Conservation (phyloP, 1,284 basidiomycete species). For the Tilletia caries region DNA sequence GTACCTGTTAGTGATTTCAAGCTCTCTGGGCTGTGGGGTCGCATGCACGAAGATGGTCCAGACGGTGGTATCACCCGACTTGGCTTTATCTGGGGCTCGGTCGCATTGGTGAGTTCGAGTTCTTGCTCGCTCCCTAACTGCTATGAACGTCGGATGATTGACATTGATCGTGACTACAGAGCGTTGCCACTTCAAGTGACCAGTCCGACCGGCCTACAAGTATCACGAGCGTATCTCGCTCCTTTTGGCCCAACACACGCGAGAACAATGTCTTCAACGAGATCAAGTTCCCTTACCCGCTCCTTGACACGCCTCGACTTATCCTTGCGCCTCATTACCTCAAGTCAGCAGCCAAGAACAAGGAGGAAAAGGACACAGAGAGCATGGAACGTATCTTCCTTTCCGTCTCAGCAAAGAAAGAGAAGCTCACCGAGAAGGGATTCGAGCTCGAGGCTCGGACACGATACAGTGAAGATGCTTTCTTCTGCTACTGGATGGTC, state of each 20-base stretch:
- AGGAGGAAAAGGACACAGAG: background rate
- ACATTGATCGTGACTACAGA: too few species aligned
- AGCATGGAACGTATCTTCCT: too few species aligned
- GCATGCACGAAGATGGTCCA: background rate
- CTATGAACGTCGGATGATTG: too few species aligned
- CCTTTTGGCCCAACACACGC: too few species aligned
- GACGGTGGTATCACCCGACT: background rate
- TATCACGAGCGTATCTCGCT: too few species aligned
- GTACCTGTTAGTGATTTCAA: background rate
- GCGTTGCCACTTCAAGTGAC: too few species aligned
- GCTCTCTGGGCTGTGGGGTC: background rate
- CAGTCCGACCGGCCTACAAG: too few species aligned
- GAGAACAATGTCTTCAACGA: too few species aligned
- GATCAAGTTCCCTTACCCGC: background rate
- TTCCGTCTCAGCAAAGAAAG: background rate
- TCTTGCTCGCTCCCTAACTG: too few species aligned
- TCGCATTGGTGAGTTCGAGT: background rate
- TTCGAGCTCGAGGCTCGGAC: background rate
- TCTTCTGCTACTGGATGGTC: conserved; percentile 12
- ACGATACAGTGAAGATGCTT: background rate
- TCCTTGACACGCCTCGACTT: background rate
- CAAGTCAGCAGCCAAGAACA: background rate
- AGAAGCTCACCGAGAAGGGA: background rate
- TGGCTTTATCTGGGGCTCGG: background rate
- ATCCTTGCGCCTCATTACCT: conserved; percentile 1